Conservation (phyloP, 371 early-diverging fungal species). For the Chytridium lagenaria region DNA sequence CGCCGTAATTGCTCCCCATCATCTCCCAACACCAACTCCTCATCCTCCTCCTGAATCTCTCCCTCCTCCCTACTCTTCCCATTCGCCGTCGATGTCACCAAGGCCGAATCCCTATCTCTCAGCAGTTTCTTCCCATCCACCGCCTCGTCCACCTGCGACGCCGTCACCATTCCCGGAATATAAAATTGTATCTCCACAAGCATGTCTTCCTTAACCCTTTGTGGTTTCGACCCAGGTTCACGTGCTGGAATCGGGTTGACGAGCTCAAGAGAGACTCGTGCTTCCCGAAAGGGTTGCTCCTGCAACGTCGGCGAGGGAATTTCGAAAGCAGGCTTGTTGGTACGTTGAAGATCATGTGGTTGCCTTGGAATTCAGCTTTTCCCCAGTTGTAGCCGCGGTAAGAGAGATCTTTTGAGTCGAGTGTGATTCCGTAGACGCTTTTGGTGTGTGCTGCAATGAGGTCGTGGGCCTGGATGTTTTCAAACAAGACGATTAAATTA, state of each 20-base stretch:
- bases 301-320: conserved; percentile 88
- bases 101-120: conserved; percentile 39
- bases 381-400: conserved; percentile 98
- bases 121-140: conserved; percentile 29
- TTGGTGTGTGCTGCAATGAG: conserved; percentile 72
- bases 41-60: conserved; percentile 65
- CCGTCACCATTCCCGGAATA: conserved; percentile 80
- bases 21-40: conserved; percentile 51
- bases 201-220: conserved; percentile 65
- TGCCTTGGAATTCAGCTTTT: conserved; percentile 59
- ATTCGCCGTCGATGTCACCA: conserved; percentile 30
- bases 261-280: conserved; percentile 95
- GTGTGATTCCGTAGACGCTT: conserved; percentile 67
- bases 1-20: conserved; percentile 66
- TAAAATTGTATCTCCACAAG: conserved; percentile 93
- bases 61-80: conserved; percentile 56
- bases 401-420: conserved; percentile 86
- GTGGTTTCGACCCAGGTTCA: conserved; percentile 50
- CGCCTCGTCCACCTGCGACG: conserved; percentile 59
- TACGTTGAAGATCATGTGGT: conserved; percentile 80
- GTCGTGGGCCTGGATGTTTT: conserved; percentile 74
- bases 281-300: conserved; percentile 84
- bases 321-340: conserved; percentile 88
- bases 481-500: conserved; percentile 11
- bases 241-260: conserved; percentile 43